A percentile compares a stretch with the other conserved stretches of the same genome.
phyloP scores from a whole-genome alignment of 179 eudicot species.

The Carnegiea gigantea region DNA sequence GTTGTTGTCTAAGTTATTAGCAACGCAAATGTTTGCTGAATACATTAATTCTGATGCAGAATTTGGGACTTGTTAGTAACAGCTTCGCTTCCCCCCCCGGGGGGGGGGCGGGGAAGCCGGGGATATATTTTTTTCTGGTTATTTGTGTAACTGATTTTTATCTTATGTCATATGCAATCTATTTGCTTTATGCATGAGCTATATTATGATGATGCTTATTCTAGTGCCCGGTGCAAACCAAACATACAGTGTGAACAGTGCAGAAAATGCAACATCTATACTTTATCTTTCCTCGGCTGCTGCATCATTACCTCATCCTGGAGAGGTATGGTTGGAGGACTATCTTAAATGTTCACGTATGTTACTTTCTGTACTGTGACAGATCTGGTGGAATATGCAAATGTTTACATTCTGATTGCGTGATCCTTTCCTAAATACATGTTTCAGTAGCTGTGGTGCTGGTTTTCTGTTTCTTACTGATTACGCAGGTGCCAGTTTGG shows the following conservation, averaged over 20 bases:
- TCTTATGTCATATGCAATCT: slow-evolving; percentile 1
- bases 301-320: slow-evolving; percentile 42
- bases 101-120: too few species aligned
- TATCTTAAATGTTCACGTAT: slow-evolving; percentile 4
- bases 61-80: neutral
- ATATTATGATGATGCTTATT: slow-evolving; percentile 14
- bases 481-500: neutral
- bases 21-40: too few species aligned
- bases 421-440: neutral
- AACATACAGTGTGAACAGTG: slow-evolving; percentile 29
- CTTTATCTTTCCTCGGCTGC: slow-evolving; percentile 62
- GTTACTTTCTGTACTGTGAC: slow-evolving; percentile 8
- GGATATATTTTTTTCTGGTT: neutral
- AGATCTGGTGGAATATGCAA: neutral
- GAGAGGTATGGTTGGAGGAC: slow-evolving; percentile 27
- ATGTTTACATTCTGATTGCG: neutral
- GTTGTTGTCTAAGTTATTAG: too few species aligned
- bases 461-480: neutral
- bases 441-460: neutral
- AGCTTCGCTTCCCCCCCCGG: neutral
- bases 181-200: slow-evolving; percentile 7
- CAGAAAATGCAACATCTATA: slow-evolving; percentile 26
- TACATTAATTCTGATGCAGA: too few species aligned
- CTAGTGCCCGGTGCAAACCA: neutral
- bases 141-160: neutral